Evolutionary conservation across 495 filamentous ascomycete genomes (phyloP), one percentile per base, ranked within the genome.

Genomic region (Hamigera avellanea): DNA sequence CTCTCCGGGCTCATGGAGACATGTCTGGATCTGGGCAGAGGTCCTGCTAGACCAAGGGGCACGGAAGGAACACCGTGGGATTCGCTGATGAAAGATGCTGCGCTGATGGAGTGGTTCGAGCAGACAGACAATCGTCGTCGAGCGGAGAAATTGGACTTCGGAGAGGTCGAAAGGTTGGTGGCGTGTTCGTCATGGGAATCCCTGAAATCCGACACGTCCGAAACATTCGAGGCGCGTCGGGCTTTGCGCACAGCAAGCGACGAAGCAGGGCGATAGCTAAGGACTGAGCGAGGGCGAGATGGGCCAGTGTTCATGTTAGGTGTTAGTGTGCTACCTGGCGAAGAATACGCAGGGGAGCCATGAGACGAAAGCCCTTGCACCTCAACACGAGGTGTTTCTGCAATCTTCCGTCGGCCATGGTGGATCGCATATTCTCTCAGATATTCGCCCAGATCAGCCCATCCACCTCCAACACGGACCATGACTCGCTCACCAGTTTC

Each of bases 381-480:
- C 36, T 66, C 64, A 4, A 66, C 62, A 14, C 52, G 53, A 16
- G 64, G 61, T 3, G 62, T 59, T 28, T 66, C 60, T 10, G 57
- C 56, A 3, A 61, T 53, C 26, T 60, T 57, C 16, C 67, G 61
- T 21, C 60, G 57, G 14, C 85, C 81, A 52, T 96, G 91, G 55
- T 98, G 91, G 31, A 75, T 71, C 14, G 85, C 86, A 48, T 93
- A 98, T 52, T 94, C 84, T 43, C 81, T 78, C n/a, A 98, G 68
- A 52, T 94, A 96, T 56, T 95, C 89, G 17, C 80, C 86, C 15
- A 98, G 64, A 52, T 98, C 91, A 10, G 86, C 83, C 91, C 91
- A 98, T 25, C 91, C 91, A 40, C 91, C 91, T 12, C 91, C 91
- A 14, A 96, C 86, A 37, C 91, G 81, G 7, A 95, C 93, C 87